Conservation (phyloP, 768 basidiomycete species). For the Cantharellus anzutake region DNA sequence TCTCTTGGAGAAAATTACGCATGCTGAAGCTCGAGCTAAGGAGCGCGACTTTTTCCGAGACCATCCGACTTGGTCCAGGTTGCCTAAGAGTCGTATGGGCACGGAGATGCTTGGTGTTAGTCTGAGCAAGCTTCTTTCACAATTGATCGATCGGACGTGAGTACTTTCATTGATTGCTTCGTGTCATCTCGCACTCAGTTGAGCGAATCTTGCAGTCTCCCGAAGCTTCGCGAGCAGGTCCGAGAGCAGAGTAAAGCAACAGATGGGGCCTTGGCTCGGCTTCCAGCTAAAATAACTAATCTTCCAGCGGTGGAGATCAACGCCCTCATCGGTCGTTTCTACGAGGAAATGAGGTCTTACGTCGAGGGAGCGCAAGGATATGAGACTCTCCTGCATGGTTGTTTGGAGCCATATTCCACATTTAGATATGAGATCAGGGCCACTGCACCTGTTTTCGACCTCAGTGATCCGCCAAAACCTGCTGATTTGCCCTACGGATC, state of each 20-base stretch:
- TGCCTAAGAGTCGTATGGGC: slow-evolving; percentile 7
- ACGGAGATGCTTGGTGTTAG: slow-evolving; percentile 7
- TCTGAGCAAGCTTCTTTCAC: slow-evolving; percentile 33
- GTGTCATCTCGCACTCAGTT: neutral
- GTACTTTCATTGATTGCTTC: slow-evolving; percentile 1
- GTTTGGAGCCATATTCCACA: slow-evolving; percentile 1
- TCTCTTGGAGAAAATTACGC: slow-evolving; percentile 22
- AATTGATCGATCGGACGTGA: slow-evolving; percentile 34
- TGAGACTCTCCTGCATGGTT: slow-evolving; percentile 4
- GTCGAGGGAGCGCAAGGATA: neutral
- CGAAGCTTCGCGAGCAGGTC: slow-evolving; percentile 7
- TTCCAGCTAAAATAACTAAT: slow-evolving; percentile 1
- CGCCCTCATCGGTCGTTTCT: slow-evolving; percentile 3
- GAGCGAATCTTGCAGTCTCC: slow-evolving; percentile 1
- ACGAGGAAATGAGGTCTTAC: neutral
- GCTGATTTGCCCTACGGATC: neutral
- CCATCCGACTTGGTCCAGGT: slow-evolving; percentile 32
- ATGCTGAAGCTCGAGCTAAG: slow-evolving; percentile 17
- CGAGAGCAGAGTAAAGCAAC: slow-evolving; percentile 1
- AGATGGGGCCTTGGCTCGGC: neutral
- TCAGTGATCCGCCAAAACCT: neutral
- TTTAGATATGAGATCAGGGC: slow-evolving; percentile 1
- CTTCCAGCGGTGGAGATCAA: slow-evolving; percentile 5
- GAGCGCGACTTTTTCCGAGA: slow-evolving; percentile 20
- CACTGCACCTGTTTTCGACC: slow-evolving; percentile 5